Conservation (phyloP, 1,139 yeast species). For the Meyerozyma elateridarum region DNA sequence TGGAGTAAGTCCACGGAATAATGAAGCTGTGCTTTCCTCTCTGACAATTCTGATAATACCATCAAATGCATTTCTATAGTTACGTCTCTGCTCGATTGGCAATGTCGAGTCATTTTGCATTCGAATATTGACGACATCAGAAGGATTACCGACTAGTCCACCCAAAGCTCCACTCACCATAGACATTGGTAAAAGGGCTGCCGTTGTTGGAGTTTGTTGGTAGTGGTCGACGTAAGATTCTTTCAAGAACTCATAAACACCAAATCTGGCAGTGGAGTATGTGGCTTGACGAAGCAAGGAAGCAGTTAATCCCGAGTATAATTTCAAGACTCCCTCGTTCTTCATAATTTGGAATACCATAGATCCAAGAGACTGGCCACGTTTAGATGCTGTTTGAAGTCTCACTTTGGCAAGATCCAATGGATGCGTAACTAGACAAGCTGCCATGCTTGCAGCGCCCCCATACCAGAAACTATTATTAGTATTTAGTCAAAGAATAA, state of each 20-base stretch:
- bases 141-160: constrained; percentile 82
- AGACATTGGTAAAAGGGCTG: constrained; percentile 63
- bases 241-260: constrained; percentile 73
- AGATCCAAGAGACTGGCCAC: constrained; percentile 56
- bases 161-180: constrained; percentile 83
- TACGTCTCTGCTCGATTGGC: constrained; percentile 61
- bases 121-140: constrained; percentile 82
- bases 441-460: constrained; percentile 64
- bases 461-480: constrained; percentile 44
- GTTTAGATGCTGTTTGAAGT: constrained; percentile 64
- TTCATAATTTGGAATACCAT: constrained; percentile 59
- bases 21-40: constrained; percentile 57
- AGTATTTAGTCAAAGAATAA: constrained; percentile 7
- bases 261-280: constrained; percentile 81
- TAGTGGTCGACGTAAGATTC: constrained; percentile 39
- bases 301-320: constrained; percentile 79
- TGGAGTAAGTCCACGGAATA: constrained; percentile 74
- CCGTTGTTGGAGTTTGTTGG: constrained; percentile 28
- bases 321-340: constrained; percentile 62
- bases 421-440: constrained; percentile 65
- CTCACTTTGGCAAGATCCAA: constrained; percentile 82
- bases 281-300: constrained; percentile 83
- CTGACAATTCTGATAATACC: constrained; percentile 59
- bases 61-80: constrained; percentile 74
- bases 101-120: constrained; percentile 86